These are phyloP conservation scores for Bruguiera sexangula DNA, from an alignment of 345 rosid species.

Conservation along the genomic window DNA sequence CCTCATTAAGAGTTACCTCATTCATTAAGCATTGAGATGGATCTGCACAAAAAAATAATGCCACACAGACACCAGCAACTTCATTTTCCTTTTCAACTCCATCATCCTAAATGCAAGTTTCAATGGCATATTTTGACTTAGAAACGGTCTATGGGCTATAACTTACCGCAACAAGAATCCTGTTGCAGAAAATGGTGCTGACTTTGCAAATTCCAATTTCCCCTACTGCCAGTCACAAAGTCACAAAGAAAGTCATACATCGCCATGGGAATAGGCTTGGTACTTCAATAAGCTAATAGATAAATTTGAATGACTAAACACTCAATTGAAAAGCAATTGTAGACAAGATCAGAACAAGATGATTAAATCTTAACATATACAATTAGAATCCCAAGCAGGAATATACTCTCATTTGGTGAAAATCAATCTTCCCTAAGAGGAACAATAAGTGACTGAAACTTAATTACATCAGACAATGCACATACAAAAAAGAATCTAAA, in stretches of 20 bases:
- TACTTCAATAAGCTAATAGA: neutral
- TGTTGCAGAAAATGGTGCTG: constrained; percentile 31
- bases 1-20: constrained; percentile 63
- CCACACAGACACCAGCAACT: constrained; percentile 1
- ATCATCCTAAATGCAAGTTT: neutral
- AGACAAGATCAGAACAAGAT: neutral
- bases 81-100: neutral
- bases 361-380: neutral
- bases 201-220: constrained; percentile 42
- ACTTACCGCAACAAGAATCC: constrained; percentile 38
- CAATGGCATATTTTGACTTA: neutral
- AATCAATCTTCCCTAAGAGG: neutral
- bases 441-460: neutral
- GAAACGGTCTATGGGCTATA: constrained; percentile 2
- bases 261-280: neutral
- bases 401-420: constrained; percentile 6
- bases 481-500: neutral
- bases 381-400: neutral
- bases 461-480: neutral
- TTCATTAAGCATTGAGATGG: constrained; percentile 37
- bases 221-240: constrained; percentile 25
- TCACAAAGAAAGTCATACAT: constrained; percentile 3
- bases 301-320: neutral
- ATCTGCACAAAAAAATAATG: constrained; percentile 23
- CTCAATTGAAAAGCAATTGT: constrained; percentile 4